These are phyloP conservation scores for Jatropha curcas DNA, from an alignment of 345 rosid genomes.

Conservation along the genomic window DNA sequence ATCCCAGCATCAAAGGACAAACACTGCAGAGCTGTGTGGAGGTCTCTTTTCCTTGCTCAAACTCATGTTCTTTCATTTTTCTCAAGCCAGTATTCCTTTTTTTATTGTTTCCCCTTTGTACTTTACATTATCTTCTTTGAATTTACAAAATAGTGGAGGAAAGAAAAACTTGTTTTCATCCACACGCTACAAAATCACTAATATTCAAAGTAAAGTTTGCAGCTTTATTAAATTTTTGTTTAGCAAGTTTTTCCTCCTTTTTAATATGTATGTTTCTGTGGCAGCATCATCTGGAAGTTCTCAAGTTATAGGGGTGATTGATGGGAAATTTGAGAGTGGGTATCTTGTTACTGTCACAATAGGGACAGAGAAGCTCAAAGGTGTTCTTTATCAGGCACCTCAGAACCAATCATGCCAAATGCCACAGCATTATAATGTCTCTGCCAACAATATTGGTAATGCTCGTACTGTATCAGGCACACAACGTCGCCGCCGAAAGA, in stretches of 20 bases:
- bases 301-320: conserved; percentile 75
- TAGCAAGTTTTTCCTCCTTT: background rate
- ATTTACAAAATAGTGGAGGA: too few species aligned
- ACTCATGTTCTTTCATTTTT: too few species aligned
- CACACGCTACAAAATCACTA: too few species aligned
- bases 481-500: conserved; percentile 85
- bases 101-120: too few species aligned
- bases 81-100: too few species aligned
- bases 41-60: conserved; percentile 37
- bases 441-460: conserved; percentile 30
- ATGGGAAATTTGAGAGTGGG: conserved; percentile 88
- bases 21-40: conserved; percentile 41
- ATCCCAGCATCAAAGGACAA: conserved; percentile 44
- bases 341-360: conserved; percentile 80
- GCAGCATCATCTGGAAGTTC: conserved; percentile 43
- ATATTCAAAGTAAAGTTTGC: background rate
- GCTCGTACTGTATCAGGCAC: conserved; percentile 33
- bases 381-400: conserved; percentile 71
- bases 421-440: conserved; percentile 28
- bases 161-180: background rate
- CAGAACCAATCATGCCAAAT: conserved; percentile 37
- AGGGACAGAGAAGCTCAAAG: conserved; percentile 78
- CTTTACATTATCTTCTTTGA: too few species aligned
- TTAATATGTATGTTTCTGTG: background rate
- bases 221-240: background rate